A percentile compares a stretch with the other conserved stretches of the same genome.
Conservation (phyloP, 2,329 filamentous ascomycete species). For the Cordyceps pruinosa region DNA sequence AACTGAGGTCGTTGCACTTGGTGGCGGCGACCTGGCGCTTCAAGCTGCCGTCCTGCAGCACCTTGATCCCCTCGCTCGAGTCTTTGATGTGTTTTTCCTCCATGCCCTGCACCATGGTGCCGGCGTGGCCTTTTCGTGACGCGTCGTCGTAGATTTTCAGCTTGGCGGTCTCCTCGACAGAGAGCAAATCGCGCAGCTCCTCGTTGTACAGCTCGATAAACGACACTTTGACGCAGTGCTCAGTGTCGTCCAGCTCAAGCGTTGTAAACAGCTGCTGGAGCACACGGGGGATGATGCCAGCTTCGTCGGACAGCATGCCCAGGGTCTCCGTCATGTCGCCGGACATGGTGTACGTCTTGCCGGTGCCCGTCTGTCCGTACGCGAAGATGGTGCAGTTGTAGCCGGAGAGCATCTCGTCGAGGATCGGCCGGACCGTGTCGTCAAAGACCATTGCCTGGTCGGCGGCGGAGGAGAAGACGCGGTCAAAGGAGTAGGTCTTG, state of each 20-base stretch:
- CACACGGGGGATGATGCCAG: constrained; percentile 90
- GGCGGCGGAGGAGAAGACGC: constrained; percentile 90
- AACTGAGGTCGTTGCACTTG: constrained; percentile 98
- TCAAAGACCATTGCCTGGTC: constrained; percentile 94
- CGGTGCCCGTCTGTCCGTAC: constrained; percentile 95
- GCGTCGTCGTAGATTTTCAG: constrained; percentile 94
- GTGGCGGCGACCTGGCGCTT: constrained; percentile 97
- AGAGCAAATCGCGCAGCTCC: constrained; percentile 83
- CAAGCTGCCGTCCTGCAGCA: constrained; percentile 82
- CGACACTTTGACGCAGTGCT: constrained; percentile 91
- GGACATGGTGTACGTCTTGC: constrained; percentile 99
- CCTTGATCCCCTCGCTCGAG: constrained; percentile 77
- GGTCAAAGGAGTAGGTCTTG: constrained; percentile 95
- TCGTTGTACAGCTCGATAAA: constrained; percentile 99
- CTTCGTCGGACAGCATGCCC: constrained; percentile 80
- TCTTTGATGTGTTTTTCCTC: constrained; percentile 89
- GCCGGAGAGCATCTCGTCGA: constrained; percentile 91
- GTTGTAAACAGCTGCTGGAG: constrained; percentile 81
- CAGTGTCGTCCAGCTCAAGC: constrained; percentile 68
- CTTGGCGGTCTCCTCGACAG: constrained; percentile 73
- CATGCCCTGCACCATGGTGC: constrained; percentile 93
- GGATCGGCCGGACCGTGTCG: constrained; percentile 85
- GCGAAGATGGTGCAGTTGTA: constrained; percentile 99
- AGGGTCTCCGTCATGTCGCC: constrained; percentile 88
- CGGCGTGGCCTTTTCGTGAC: constrained; percentile 73